These are phyloP conservation scores for Narthecium ossifragum DNA, from an alignment of 106 monocot species.

Conservation along the genomic window DNA sequence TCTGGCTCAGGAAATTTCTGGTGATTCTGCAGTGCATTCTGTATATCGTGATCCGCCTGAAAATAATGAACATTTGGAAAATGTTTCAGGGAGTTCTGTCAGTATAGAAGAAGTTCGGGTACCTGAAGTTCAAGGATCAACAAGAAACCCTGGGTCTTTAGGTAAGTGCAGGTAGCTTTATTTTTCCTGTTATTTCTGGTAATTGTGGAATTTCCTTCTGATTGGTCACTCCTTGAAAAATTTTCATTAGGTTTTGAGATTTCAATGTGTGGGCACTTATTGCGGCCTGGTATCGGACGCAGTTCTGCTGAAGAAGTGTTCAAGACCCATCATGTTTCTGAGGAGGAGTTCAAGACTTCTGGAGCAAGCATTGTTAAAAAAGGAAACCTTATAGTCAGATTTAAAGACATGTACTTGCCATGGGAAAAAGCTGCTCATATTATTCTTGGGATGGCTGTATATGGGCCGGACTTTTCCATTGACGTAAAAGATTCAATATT, in stretches of 20 bases:
- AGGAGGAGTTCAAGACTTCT: constrained; percentile 61
- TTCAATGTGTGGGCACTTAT: constrained; percentile 77
- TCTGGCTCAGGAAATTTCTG: not conserved
- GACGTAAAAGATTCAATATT: constrained; percentile 59
- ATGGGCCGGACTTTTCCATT: constrained; percentile 48
- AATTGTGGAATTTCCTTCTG: not conserved
- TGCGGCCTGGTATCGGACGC: constrained; percentile 60
- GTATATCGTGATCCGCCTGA: constrained; percentile 12
- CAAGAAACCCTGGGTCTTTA: not conserved
- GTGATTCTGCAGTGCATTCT: constrained; percentile 5
- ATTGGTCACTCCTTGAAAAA: not conserved
- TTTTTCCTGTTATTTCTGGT: not conserved
- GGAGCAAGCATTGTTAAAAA: constrained; percentile 65
- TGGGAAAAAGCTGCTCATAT: constrained; percentile 72
- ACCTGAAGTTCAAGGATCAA: not conserved
- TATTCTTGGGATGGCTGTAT: constrained; percentile 71
- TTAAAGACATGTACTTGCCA: constrained; percentile 50
- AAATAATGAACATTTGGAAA: not conserved
- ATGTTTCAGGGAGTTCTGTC: not conserved
- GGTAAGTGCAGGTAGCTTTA: not conserved
- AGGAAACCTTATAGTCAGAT: constrained; percentile 73
- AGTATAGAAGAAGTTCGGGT: not conserved
- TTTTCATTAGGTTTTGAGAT: constrained; percentile 66
- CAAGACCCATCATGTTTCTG: constrained; percentile 54
- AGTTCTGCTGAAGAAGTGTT: constrained; percentile 64